phyloP scores from a whole-genome alignment of 1,139 yeast genomes.

The Saccharomyces hybrid region DNA sequence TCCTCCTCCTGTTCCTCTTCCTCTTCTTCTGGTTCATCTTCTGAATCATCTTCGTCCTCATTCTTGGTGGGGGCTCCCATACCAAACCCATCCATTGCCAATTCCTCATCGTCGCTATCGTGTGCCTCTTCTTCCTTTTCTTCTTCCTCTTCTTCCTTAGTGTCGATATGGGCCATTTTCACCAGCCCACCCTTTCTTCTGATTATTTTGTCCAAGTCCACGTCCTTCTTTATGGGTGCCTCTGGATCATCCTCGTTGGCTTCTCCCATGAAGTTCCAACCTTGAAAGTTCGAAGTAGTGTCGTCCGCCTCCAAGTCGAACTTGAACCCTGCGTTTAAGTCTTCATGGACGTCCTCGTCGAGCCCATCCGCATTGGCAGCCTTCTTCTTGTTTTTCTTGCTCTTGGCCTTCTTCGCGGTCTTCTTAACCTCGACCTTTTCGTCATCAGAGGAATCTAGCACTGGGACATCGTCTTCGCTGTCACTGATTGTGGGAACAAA shows the following conservation, averaged over 20 bases:
- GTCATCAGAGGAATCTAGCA: conserved; percentile 47
- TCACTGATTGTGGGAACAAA: conserved; percentile 72
- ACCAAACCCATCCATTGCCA: conserved; percentile 67
- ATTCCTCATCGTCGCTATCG: conserved; percentile 43
- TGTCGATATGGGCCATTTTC: conserved; percentile 42
- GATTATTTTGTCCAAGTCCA: conserved; percentile 77
- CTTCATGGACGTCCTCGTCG: conserved; percentile 40
- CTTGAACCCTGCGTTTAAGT: conserved; percentile 64
- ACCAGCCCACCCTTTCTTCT: conserved; percentile 72
- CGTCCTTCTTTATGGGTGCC: conserved; percentile 42
- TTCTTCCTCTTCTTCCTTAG: conserved; percentile 34
- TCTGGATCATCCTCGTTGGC: conserved; percentile 30
- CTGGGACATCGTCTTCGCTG: conserved; percentile 52
- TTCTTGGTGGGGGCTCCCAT: conserved; percentile 43
- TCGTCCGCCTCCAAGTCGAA: conserved; percentile 54
- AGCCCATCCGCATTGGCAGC: conserved; percentile 21
- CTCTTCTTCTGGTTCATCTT: conserved; percentile 8
- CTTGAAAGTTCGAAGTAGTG: conserved; percentile 43
- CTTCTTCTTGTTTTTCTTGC: conserved; percentile 22
- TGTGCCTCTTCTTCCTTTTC: conserved; percentile 8
- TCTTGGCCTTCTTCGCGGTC: conserved; percentile 28
- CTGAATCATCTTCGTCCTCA: conserved; percentile 26
- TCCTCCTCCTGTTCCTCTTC: conserved; percentile 27
- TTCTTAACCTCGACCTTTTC: conserved; percentile 29
- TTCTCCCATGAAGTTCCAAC: conserved; percentile 76